These are phyloP conservation scores for Starmerella cellae DNA, from an alignment of 805 yeast species.

Conservation along the genomic window DNA sequence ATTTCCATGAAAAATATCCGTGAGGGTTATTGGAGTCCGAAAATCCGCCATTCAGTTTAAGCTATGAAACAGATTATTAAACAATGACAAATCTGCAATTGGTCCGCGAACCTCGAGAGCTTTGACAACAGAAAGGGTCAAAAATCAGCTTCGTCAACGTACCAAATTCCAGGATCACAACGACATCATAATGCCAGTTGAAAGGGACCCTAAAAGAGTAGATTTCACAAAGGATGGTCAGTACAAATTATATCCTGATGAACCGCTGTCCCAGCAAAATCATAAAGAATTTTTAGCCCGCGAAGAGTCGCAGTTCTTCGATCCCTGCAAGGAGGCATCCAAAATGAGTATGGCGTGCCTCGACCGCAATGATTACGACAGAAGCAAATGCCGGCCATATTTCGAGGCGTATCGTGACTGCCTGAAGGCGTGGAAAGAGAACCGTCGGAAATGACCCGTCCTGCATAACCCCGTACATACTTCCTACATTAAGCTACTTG, in stretches of 20 bases:
- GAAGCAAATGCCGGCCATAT: slow-evolving; percentile 58
- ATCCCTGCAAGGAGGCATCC: slow-evolving; percentile 84
- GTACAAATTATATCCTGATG: slow-evolving; percentile 71
- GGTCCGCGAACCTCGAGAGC: too few species aligned
- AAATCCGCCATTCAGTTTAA: too few species aligned
- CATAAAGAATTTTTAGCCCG: slow-evolving; percentile 57
- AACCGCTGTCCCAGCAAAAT: slow-evolving; percentile 61
- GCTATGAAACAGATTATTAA: too few species aligned
- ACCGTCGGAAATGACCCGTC: neutral
- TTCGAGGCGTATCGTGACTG: slow-evolving; percentile 92
- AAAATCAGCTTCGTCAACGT: too few species aligned
- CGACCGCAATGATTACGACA: slow-evolving; percentile 62
- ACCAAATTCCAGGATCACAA: too few species aligned
- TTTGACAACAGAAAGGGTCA: too few species aligned
- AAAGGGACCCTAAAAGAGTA: slow-evolving; percentile 33
- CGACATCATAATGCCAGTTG: slow-evolving; percentile 19
- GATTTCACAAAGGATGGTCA: slow-evolving; percentile 48
- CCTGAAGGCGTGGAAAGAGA: slow-evolving; percentile 51
- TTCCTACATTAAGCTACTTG: too few species aligned
- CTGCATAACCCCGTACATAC: too few species aligned
- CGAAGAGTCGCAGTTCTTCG: slow-evolving; percentile 72
- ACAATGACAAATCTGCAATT: too few species aligned
- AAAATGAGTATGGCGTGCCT: slow-evolving; percentile 77
- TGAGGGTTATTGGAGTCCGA: too few species aligned
- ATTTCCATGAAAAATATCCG: neutral